These are phyloP conservation scores for Penicillium olsonii DNA, from an alignment of 2,329 filamentous ascomycete genomes.

Conservation along the genomic window DNA sequence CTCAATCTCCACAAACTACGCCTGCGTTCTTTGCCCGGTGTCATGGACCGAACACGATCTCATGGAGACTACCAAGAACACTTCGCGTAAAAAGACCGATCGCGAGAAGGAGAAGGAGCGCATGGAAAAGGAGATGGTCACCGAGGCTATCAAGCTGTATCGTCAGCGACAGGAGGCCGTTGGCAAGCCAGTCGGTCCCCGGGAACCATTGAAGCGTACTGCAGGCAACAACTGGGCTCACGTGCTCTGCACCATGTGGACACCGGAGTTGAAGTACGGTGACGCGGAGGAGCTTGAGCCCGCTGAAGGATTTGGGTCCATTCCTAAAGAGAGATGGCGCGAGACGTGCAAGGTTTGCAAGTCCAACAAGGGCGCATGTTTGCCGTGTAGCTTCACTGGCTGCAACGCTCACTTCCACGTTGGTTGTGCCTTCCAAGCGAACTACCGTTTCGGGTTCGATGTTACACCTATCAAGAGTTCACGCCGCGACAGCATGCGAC, in stretches of 20 bases:
- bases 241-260: conserved; percentile 89
- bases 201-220: conserved; percentile 90
- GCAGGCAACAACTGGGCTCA: conserved; percentile 99
- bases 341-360: conserved; percentile 85
- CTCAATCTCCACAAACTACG: conserved; percentile 88
- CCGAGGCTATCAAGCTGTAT: conserved; percentile 78
- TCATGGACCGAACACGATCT: conserved; percentile 80
- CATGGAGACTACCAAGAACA: conserved; percentile 76
- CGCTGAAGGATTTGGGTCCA: conserved; percentile 85
- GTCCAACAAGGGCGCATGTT: conserved; percentile 71
- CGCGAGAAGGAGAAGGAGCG: conserved; percentile 88
- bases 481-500: conserved; percentile 75
- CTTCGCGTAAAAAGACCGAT: conserved; percentile 86
- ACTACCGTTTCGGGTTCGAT: conserved; percentile 85
- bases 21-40: conserved; percentile 88
- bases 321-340: conserved; percentile 71
- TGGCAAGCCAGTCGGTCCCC: conserved; percentile 78
- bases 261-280: conserved; percentile 88
- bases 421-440: conserved; percentile 82
- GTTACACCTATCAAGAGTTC: conserved; percentile 87
- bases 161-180: conserved; percentile 78
- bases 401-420: conserved; percentile 69
- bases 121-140: conserved; percentile 78
- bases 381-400: conserved; percentile 68
- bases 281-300: conserved; percentile 79